phyloP scores from a whole-genome alignment of 306 rosid genomes.

The Rubus parviflorus region DNA sequence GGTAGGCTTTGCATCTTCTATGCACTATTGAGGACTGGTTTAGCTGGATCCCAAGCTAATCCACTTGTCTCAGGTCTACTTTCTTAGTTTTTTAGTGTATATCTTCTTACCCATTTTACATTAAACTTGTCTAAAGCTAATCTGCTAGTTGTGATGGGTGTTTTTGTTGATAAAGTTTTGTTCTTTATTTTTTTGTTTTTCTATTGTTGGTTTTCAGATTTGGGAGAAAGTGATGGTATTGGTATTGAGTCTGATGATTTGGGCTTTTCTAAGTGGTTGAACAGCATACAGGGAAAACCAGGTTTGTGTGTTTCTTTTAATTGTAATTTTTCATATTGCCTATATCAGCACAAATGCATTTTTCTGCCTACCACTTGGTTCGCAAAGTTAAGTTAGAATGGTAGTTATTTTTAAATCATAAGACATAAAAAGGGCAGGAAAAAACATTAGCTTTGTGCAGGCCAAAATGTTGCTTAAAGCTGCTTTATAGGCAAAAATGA shows the following conservation, averaged over 20 bases:
- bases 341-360: background rate
- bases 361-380: background rate
- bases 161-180: slow-evolving; percentile 2
- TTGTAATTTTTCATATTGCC: background rate
- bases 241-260: slow-evolving; percentile 56
- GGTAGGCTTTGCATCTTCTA: slow-evolving; percentile 82
- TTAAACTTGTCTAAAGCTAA: background rate
- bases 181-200: background rate
- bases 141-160: background rate
- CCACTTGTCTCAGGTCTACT: slow-evolving; percentile 75
- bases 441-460: background rate
- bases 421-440: background rate
- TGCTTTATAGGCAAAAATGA: background rate
- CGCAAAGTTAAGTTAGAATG: background rate
- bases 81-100: background rate
- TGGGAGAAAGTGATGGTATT: slow-evolving; percentile 35
- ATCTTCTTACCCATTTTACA: background rate
- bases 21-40: slow-evolving; percentile 80
- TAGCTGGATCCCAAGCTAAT: slow-evolving; percentile 83
- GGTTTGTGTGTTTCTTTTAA: slow-evolving; percentile 35
- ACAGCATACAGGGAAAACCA: slow-evolving; percentile 69
- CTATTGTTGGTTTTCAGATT: slow-evolving; percentile 42
- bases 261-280: slow-evolving; percentile 93
- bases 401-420: background rate
- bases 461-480: background rate